Evolutionary conservation across 768 basidiomycete genomes (phyloP).

Genomic region (Tylopilus subfusipes): DNA sequence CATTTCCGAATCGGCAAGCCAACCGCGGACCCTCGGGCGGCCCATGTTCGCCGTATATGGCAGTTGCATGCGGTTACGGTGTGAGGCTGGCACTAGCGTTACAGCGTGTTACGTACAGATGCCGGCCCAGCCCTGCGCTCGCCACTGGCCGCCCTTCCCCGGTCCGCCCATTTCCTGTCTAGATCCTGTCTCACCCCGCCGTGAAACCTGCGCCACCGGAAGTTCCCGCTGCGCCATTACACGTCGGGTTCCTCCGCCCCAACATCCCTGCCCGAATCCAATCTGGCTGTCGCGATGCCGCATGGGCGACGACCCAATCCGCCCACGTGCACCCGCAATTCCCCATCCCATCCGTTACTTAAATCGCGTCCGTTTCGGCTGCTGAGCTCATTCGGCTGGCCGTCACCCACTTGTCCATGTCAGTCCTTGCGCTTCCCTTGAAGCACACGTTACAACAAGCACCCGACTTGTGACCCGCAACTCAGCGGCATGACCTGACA

Average conservation of each 20-base stretch:
- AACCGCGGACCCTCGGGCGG: conserved; percentile 35
- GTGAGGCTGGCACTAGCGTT: conserved; percentile 21
- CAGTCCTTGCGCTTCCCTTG: background rate
- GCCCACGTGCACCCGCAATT: conserved; percentile 10
- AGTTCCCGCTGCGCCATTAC: conserved; percentile 9
- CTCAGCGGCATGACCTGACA: background rate
- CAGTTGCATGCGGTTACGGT: conserved; percentile 24
- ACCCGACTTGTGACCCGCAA: background rate
- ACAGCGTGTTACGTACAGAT: conserved; percentile 26
- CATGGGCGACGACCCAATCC: background rate
- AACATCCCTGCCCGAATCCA: conserved; percentile 7
- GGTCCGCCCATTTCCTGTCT: conserved; percentile 13
- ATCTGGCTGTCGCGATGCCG: background rate
- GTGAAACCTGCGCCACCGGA: conserved; percentile 29
- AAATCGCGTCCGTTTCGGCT: background rate
- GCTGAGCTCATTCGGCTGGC: conserved; percentile 3
- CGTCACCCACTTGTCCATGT: background rate
- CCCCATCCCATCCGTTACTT: background rate
- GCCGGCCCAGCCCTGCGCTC: conserved; percentile 25
- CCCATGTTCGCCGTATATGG: conserved; percentile 9
- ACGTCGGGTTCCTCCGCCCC: conserved; percentile 17
- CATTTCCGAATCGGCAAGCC: conserved; percentile 26
- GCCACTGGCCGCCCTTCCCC: conserved; percentile 20
- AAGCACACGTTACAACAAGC: background rate
- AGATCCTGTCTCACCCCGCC: conserved; percentile 10